These are phyloP conservation scores for Cupressus sempervirens DNA, from an alignment of 75 land plant species.

Conservation along the genomic window DNA sequence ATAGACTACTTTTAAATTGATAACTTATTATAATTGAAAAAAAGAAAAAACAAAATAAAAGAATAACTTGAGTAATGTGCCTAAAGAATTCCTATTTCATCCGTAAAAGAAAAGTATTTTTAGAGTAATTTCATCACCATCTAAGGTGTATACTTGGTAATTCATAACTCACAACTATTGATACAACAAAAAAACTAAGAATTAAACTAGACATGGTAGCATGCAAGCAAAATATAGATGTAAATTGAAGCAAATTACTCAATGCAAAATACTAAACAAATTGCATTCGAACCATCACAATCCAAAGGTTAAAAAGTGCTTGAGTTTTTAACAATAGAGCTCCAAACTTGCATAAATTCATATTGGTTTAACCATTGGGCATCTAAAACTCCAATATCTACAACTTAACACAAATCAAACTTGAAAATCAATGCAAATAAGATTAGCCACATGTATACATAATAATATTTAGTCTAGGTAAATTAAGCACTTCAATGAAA, in stretches of 20 bases:
- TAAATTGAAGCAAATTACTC: neutral
- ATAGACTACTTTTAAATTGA: neutral
- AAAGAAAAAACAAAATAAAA: too few species aligned
- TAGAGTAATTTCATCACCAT: too few species aligned
- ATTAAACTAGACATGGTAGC: neutral
- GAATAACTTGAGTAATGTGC: neutral
- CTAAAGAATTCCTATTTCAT: too few species aligned
- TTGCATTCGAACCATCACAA: too few species aligned
- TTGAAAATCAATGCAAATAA: too few species aligned
- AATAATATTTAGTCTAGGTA: neutral
- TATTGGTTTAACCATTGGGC: neutral
- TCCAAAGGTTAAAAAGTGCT: neutral
- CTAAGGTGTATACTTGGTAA: too few species aligned
- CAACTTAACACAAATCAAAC: neutral
- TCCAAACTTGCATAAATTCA: neutral
- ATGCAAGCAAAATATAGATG: neutral
- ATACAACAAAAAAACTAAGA: too few species aligned
- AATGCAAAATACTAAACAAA: neutral
- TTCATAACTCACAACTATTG: too few species aligned
- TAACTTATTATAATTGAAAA: too few species aligned
- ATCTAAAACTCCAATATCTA: neutral
- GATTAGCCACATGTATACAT: neutral
- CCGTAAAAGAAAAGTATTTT: too few species aligned
- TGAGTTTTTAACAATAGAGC: neutral
- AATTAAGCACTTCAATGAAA: neutral